Evolutionary conservation across 2,329 filamentous ascomycete species (phyloP).

Genomic region (Helotiales sp.): DNA sequence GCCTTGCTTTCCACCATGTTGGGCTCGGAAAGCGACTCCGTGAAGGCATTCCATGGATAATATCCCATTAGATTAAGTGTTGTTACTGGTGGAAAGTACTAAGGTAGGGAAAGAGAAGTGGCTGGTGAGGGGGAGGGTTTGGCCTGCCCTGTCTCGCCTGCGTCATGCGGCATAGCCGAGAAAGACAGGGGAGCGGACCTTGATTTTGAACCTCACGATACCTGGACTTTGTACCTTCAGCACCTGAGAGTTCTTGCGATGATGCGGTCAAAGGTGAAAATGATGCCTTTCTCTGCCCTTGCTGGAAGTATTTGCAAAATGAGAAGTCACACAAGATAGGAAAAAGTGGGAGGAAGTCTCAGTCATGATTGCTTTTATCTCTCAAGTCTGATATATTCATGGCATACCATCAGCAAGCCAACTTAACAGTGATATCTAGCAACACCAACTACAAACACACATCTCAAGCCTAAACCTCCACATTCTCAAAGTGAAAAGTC

Average conservation of each 20-base stretch:
- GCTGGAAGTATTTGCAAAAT: too few relatives aligned
- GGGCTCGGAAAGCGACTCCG: not conserved
- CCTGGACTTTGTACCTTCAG: too few relatives aligned
- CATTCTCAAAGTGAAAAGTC: conserved; percentile 83
- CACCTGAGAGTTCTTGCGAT: too few relatives aligned
- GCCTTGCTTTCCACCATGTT: not conserved
- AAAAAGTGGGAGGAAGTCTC: too few relatives aligned
- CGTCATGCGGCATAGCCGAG: conserved; percentile 8
- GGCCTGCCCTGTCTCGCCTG: not conserved
- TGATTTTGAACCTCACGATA: conserved; percentile 4
- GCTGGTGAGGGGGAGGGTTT: conserved; percentile 21
- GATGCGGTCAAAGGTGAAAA: too few relatives aligned
- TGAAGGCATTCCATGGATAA: too few relatives aligned
- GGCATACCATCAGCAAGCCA: not conserved
- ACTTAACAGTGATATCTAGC: not conserved
- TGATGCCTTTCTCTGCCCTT: too few relatives aligned
- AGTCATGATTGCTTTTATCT: too few relatives aligned
- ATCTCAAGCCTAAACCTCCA: conserved; percentile 41
- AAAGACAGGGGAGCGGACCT: conserved; percentile 8
- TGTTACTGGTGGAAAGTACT: too few relatives aligned
- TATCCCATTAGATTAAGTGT: too few relatives aligned
- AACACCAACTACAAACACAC: not conserved
- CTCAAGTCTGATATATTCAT: too few relatives aligned
- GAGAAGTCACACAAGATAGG: too few relatives aligned
- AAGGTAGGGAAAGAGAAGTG: conserved; percentile 17